These are phyloP conservation scores for Thermochaetoides thermophila DNA, from an alignment of 495 filamentous ascomycete species.

Conservation along the genomic window DNA sequence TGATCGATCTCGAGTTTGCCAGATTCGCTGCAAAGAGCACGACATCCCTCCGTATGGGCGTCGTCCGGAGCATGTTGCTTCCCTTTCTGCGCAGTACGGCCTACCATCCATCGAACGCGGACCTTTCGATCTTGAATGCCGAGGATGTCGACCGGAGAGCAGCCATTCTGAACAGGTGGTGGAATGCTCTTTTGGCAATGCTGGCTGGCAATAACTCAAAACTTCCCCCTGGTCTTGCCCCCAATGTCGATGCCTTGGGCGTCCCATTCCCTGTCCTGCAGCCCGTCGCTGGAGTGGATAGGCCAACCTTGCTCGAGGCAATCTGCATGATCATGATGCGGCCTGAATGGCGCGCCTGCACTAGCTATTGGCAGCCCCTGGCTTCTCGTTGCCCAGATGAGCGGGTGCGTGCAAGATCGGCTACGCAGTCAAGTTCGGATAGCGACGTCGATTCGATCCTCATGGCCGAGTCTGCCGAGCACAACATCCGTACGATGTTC, in stretches of 20 bases:
- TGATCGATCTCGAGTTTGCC: slow-evolving; percentile 67
- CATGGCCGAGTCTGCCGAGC: slow-evolving; percentile 75
- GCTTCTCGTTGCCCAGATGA: slow-evolving; percentile 32
- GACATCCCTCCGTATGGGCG: slow-evolving; percentile 60
- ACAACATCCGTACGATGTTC: slow-evolving; percentile 89
- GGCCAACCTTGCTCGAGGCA: slow-evolving; percentile 72
- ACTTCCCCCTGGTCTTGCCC: slow-evolving; percentile 30
- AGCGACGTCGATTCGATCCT: slow-evolving; percentile 63
- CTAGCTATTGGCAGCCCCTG: slow-evolving; percentile 47
- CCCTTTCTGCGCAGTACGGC: slow-evolving; percentile 67
- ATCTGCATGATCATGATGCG: slow-evolving; percentile 83
- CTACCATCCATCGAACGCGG: slow-evolving; percentile 52
- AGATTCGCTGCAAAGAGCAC: slow-evolving; percentile 65
- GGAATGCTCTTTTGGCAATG: slow-evolving; percentile 79
- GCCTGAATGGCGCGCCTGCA: slow-evolving; percentile 74
- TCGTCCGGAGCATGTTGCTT: slow-evolving; percentile 65
- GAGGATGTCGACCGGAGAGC: slow-evolving; percentile 81
- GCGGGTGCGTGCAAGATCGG: slow-evolving; percentile 18
- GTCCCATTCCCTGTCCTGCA: slow-evolving; percentile 40
- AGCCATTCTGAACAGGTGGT: slow-evolving; percentile 86
- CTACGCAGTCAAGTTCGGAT: slow-evolving; percentile 35
- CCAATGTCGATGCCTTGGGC: slow-evolving; percentile 5
- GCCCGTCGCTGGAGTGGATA: slow-evolving; percentile 24
- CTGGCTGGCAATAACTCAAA: slow-evolving; percentile 45
- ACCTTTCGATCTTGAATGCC: slow-evolving; percentile 36